Base-by-base conservation (phyloP, 179 eudicot genomes). In the Sideroxylon spinosum region DNA sequence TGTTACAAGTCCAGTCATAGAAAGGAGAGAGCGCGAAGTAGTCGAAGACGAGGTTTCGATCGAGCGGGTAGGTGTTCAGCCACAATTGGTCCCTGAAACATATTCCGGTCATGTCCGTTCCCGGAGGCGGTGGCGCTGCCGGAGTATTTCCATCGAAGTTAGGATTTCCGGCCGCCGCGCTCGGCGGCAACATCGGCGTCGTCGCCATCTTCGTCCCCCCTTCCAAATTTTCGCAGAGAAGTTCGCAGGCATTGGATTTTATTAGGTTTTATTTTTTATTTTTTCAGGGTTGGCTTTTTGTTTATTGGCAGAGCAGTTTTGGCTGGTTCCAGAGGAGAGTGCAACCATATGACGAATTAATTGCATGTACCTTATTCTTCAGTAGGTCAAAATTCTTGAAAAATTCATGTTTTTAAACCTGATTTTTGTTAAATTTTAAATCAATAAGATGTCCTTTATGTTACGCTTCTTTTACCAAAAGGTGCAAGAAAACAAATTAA, bases 91-190 rank as follows among this genome's bases (percentile, higher is more conserved):
- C 98, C 77, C 97, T 85, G 78, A 94, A 94, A 82, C 98, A 91
- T 13, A 94, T 94, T 55, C 97, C 92, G 11, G 98, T 94, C 98
- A 92, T 92, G 76, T 94, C 98, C 9, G 98, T 94, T 6, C 96
- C 97, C 11, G 97, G 98, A 0, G 91, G 91, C 26, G 89, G 85
- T 14, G 90, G 85, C 5, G 86, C 80, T 65, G 82, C 87, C 74
- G 85, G 84, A 10, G 84, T 89, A 48, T 55, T 82, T 12, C 88
- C 93, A 44, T 89, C 94, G n/a, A 79, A 26, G 75, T 84, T 85
- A 46, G 88, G 89, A 81, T 88, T 88, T 60, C 89, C 91, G 14
- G 78, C 75, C 16, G 74, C 82, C 28, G 73, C 10, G 78, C 77
- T 81, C 59, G 89, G 84, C 23, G 88, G 90, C 62, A 82, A 71